Base-by-base conservation (phyloP, 768 basidiomycete species). In the Holtermanniella nyarrowii region DNA sequence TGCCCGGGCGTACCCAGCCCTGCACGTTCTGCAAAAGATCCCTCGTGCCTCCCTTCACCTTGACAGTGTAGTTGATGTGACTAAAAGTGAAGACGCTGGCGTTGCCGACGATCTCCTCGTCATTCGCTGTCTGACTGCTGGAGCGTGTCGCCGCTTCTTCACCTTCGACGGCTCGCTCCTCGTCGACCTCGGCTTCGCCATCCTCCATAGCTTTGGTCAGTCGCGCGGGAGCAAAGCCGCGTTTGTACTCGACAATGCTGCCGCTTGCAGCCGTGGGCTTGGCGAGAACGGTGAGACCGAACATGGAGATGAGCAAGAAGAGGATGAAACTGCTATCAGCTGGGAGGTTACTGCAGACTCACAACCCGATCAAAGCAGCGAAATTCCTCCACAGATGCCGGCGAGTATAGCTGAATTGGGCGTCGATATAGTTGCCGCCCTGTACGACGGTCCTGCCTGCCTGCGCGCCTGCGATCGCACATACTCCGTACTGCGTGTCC, bases 1-100 rank as follows among this genome's bases (percentile, higher is more conserved):
- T 87, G 3, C 88, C 88, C 0, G 87, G 88, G 10, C 79, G 80
- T 18, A 87, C 86, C 67, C 78, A 89, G 0, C 87, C 87, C 24
- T 81, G 84, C 12, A 90, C 77, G 43, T 85, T 77, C 56, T 87
- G 78, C 49, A 88, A 74, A 1, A 88, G 74, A 37, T 58, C 54
- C 39, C 69, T 20, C 27, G 63, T 60, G 42, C 65, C 45, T 2
- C 56, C 49, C 20, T 54, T 31, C 1, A 48, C 55, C 42, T 62
- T 55, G 24, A 67, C 68, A 26, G 56, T 66, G 52, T 67, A 65
- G 14, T 57, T 53, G 50, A 74, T 63, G 42, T 68, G 41, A 44
- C 61, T 54, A 73, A 73, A 70, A 40, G 74, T 72, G 56, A 73
- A 71, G 20, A 63, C 56, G 20, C 60, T 64, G 42, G 63, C 55